phyloP scores from a whole-genome alignment of 1,284 basidiomycete species.

The Tilletia caries region DNA sequence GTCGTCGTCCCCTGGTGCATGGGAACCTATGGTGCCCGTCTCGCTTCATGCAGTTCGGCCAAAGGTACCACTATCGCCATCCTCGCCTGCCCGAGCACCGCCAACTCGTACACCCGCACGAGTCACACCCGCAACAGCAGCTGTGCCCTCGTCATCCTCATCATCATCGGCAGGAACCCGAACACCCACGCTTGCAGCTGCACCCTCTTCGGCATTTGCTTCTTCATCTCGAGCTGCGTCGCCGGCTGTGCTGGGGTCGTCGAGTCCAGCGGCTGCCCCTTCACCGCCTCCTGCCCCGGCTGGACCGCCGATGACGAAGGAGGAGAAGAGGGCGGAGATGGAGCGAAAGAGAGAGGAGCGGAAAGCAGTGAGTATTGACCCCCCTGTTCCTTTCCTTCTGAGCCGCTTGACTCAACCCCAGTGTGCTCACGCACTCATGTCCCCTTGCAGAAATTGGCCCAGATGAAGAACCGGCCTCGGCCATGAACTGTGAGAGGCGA shows the following conservation, averaged over 20 bases:
- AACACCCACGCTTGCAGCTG: not conserved
- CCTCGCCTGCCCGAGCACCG: not conserved
- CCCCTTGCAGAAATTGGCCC: constrained; percentile 4
- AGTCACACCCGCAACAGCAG: too few relatives aligned
- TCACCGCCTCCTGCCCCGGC: constrained; percentile 20
- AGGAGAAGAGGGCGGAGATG: constrained; percentile 41
- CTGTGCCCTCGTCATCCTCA: not conserved
- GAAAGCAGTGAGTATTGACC: constrained; percentile 9
- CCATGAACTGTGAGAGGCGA: too few relatives aligned
- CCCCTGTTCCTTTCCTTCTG: not conserved
- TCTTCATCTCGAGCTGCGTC: constrained; percentile 2
- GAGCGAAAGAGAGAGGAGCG: constrained; percentile 40
- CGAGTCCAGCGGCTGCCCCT: constrained; percentile 43
- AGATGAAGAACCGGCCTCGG: constrained; percentile 5
- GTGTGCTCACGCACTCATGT: too few relatives aligned
- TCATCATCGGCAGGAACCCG: not conserved
- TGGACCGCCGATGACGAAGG: constrained; percentile 28
- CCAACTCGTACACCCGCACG: not conserved
- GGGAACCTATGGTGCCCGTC: constrained; percentile 10
- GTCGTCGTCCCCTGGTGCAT: not conserved
- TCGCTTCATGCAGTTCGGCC: not conserved
- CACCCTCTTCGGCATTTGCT: not conserved
- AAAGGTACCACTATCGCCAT: not conserved
- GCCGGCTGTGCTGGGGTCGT: constrained; percentile 36
- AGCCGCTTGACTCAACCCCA: too few relatives aligned